These are phyloP conservation scores for Metschnikowia drakensbergensis DNA, from an alignment of 805 yeast genomes.

Conservation along the genomic window DNA sequence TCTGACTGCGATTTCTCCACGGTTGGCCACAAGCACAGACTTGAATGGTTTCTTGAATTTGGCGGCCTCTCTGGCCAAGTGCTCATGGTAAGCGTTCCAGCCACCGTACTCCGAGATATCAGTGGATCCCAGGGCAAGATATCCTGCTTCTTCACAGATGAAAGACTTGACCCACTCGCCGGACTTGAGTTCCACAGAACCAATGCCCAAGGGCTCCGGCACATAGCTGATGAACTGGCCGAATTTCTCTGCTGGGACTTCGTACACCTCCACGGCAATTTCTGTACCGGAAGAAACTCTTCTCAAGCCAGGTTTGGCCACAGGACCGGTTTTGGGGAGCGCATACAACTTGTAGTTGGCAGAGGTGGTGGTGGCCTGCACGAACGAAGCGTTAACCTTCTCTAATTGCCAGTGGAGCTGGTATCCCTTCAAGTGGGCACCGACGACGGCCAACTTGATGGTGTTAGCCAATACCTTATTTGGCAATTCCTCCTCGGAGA, in stretches of 20 bases:
- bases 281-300: constrained; percentile 58
- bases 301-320: constrained; percentile 86
- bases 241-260: constrained; percentile 71
- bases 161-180: constrained; percentile 91
- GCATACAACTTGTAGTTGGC: constrained; percentile 74
- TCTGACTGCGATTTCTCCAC: constrained; percentile 97
- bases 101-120: constrained; percentile 90
- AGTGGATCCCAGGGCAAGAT: constrained; percentile 60
- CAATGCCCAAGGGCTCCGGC: constrained; percentile 94
- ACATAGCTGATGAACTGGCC: constrained; percentile 85
- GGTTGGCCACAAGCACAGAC: constrained; percentile 88
- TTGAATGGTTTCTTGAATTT: constrained; percentile 57
- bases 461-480: constrained; percentile 15
- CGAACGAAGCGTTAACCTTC: constrained; percentile 70
- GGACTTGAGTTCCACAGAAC: constrained; percentile 75
- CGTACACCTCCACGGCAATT: constrained; percentile 77
- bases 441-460: constrained; percentile 85
- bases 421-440: constrained; percentile 88
- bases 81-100: constrained; percentile 65
- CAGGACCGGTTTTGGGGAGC: constrained; percentile 75
- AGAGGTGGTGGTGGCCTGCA: constrained; percentile 66
- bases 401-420: constrained; percentile 93
- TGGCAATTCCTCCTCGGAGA: constrained; percentile 21
- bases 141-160: constrained; percentile 90
- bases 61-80: constrained; percentile 26